Evolutionary conservation across 495 filamentous ascomycete genomes (phyloP), one percentile per base, ranked within the genome.

Genomic region (Paragyromitra xinjiangensis): DNA sequence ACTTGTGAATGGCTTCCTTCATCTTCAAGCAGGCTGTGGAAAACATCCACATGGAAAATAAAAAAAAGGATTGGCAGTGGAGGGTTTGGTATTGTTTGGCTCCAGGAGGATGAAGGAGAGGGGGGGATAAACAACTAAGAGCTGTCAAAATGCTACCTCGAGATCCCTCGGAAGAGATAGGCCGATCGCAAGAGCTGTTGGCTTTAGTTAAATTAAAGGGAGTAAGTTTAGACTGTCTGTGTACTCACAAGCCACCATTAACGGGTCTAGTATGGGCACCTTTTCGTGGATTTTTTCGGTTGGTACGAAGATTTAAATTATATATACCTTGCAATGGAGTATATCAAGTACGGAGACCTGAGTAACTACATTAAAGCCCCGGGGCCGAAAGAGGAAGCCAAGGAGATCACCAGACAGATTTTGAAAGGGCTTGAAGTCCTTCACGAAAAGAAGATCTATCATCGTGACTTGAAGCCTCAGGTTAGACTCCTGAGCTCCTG

Each of bases 61-160:
- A 34, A 24, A 19, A 6, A 0, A 1, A 63, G 12, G 37, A 34
- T 63, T 19, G 59, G 59, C 2, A 42, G 34, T 12, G 59, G 59
- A 11, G 59, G 16, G 24, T 63, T 63, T 24, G 37, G 59, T 5
- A 63, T 0, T 8, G 59, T 63, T 0, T 63, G 59, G 59, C 59
- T 63, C 3, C 26, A 63, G 59, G 34, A 63, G n/a, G 22, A 12
- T 22, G 59, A 63, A 16, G n/a, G 16, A 11, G 59, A 19, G 14
- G 50, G 16, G 50, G 50, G 14, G n/a, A 14, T 2, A 9, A 63
- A 24, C 19, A 63, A 24, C 19, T 63, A 37, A 63, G 59, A 6
- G 59, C 59, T 63, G 59, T 63, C 12, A 63, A 63, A 19, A 63
- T 19, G 9, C 6, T 63, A 37, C 37, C 34, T 19, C 59, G 59